Base-by-base conservation (phyloP, 192 early-diverging fungal genomes). In the Haplosporangium gracile region DNA sequence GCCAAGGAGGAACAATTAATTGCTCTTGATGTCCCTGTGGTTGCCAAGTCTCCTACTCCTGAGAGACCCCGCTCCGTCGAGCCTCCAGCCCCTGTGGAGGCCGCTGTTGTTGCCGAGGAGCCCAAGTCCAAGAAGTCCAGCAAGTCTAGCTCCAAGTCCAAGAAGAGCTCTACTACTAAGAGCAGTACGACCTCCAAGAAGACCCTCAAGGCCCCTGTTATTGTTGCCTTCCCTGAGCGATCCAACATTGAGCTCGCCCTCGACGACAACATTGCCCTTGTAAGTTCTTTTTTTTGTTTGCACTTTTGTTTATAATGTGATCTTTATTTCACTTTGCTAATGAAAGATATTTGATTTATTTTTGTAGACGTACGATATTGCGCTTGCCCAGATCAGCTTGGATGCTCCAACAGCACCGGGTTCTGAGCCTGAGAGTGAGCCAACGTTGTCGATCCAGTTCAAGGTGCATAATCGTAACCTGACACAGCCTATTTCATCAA, bases 291-390 rank as follows among this genome's bases (percentile, higher is more conserved):
- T 18, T 42, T 60, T 39, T 75, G 16, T 29, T 16, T 55, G 49
- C n/a, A 26, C 32, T 36, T 0, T 75, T 32, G 4, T 29, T n/a
- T 32, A 26, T 75, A 36, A 36, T 36, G 1, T 22, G 32, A 4
- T 20, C n/a, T 18, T 5, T 51, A 16, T 51, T 51, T 20, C 16
- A 2, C 49, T 5, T 51, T 18, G 20, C 47, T 32, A 47, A 74
- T 26, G 26, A 2, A 22, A 18, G 15, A 40, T 22, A 45, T 45
- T 60, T 42, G 7, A 63, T 45, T 18, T 18, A 32, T 29, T 68
- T 13, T 43, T 26, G 2, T 77, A 81, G 84, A 86, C 84, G n/a
- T 86, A 86, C 40, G 79, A 78, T 78, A 81, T 86, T 70, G 79
- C 78, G n/a, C 38, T 86, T 18, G 29, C 84, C 11, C 70, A 29